Evolutionary conservation across 2,329 filamentous ascomycete genomes (phyloP), one percentile per base, ranked within the genome.

Genomic region (Fusarium palustre): DNA sequence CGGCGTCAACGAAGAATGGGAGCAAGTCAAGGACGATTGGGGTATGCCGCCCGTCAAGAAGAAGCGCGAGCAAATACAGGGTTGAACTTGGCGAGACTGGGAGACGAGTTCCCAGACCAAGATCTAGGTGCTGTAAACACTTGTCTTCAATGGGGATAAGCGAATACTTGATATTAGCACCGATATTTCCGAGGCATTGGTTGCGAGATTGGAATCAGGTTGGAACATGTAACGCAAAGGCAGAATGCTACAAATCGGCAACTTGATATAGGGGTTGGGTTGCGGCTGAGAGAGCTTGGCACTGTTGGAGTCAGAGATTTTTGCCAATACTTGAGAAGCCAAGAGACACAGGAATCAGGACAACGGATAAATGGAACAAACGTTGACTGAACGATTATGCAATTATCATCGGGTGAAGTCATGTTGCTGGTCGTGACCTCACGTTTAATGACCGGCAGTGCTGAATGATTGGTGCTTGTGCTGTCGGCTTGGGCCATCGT

Each of bases 1-100:
- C 18, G 22, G 46, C 5, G 42, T 69, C 12, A 66, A 74, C 9
- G 69, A 77, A 3, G 57, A 42, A 4, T 73, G 66, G 69, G 31
- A 31, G 1, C n/a, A 16, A 25, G 58, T 45, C 6, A 41, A 57
- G 15, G 48, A 34, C 9, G 45, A 59, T 2, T 75, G 67, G 74
- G 72, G 59, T 5, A 16, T 54, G 42, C 62, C 62, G 7, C 48
- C 39, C 7, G 3, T 22, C 7, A 58, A 24, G 24, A 47, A 49
- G 47, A 15, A 25, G 10, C 59, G 72, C 3, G 20, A 28, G 5
- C 58, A 13, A 50, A 66, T 75, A 22, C 56, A 42, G 20, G 31
- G 15, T 30, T 45, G 48, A 47, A 8, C 28, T 30, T 45, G 41
- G 6, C 30, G 24, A n/a, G 16, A 38, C 7, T n/a, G 7, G 34